A percentile compares a stretch with the other conserved stretches of the same genome.
Evolutionary conservation across 2,329 filamentous ascomycete genomes (phyloP).

Genomic region (Pseudopyricularia javanii): DNA sequence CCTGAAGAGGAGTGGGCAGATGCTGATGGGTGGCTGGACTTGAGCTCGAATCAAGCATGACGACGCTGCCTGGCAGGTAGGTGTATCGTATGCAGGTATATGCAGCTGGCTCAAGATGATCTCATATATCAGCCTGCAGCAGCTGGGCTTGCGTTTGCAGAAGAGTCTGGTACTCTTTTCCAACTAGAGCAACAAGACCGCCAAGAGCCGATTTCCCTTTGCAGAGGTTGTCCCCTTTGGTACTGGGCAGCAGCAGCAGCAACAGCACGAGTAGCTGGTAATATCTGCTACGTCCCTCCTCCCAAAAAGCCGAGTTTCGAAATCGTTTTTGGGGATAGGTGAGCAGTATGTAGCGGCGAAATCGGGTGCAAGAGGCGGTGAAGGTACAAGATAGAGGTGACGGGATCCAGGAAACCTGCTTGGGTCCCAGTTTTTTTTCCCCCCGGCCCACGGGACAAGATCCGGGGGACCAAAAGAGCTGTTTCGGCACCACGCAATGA

Average conservation of each 20-base stretch:
- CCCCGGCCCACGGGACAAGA: neutral
- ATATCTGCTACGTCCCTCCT: no score
- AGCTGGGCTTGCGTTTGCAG: neutral
- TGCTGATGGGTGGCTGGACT: neutral
- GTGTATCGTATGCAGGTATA: neutral
- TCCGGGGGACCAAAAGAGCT: neutral
- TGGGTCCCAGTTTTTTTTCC: neutral
- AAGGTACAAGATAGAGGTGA: neutral
- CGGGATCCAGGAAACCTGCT: neutral
- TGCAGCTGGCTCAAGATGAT: neutral
- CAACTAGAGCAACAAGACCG: neutral
- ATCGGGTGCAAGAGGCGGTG: neutral
- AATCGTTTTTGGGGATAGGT: neutral
- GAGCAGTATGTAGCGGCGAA: neutral
- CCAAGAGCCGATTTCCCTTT: neutral
- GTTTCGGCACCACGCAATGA: neutral
- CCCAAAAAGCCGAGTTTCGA: neutral
- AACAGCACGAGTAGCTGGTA: neutral
- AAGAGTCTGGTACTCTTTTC: neutral
- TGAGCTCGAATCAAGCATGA: neutral
- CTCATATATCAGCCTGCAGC: neutral
- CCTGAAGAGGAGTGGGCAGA: neutral
- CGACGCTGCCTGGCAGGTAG: neutral
- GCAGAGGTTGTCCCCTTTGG: neutral
- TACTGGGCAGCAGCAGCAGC: neutral